A percentile compares a stretch with the other conserved stretches of the same genome.
Evolutionary conservation across 1,284 basidiomycete genomes (phyloP).

Genomic region (Sporisorium scitamineum): DNA sequence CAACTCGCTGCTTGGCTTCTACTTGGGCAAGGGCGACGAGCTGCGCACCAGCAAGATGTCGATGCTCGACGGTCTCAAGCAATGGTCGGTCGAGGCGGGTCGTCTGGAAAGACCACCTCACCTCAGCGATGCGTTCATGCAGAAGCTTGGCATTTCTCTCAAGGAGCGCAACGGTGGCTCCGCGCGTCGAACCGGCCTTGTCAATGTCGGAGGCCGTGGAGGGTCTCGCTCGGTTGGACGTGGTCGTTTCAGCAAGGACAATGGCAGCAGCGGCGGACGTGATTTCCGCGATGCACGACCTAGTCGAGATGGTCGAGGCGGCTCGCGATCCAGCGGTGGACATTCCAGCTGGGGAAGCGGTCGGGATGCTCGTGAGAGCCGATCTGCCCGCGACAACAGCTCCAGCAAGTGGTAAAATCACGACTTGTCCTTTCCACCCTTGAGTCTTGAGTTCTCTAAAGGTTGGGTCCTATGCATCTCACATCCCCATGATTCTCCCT

Average conservation of each 20-base stretch:
- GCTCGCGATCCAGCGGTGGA: conserved; percentile 19
- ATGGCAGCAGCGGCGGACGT: conserved; percentile 14
- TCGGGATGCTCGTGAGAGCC: conserved; percentile 43
- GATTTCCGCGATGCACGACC: conserved; percentile 19
- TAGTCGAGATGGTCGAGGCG: conserved; percentile 22
- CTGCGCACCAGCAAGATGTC: conserved; percentile 42
- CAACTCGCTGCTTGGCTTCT: conserved; percentile 57
- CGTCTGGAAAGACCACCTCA: conserved; percentile 39
- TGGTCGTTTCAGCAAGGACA: conserved; percentile 44
- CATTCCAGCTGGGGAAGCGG: conserved; percentile 31
- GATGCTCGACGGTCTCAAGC: conserved; percentile 50
- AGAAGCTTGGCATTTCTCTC: conserved; percentile 45
- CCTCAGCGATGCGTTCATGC: conserved; percentile 40
- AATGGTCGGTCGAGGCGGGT: conserved; percentile 43
- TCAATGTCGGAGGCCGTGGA: conserved; percentile 13
- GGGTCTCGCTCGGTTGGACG: conserved; percentile 32
- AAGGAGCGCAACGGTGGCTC: conserved; percentile 10
- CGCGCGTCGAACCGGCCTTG: conserved; percentile 1
- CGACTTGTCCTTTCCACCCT: too few relatives aligned
- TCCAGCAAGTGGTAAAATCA: conserved; percentile 31
- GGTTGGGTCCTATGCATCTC: not conserved
- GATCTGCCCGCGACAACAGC: conserved; percentile 29
- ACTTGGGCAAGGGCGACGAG: conserved; percentile 41
- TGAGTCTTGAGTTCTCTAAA: not conserved
- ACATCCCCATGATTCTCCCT: not conserved